These are phyloP conservation scores for Lentinula lateritia DNA, from an alignment of 768 basidiomycete genomes.

Conservation along the genomic window DNA sequence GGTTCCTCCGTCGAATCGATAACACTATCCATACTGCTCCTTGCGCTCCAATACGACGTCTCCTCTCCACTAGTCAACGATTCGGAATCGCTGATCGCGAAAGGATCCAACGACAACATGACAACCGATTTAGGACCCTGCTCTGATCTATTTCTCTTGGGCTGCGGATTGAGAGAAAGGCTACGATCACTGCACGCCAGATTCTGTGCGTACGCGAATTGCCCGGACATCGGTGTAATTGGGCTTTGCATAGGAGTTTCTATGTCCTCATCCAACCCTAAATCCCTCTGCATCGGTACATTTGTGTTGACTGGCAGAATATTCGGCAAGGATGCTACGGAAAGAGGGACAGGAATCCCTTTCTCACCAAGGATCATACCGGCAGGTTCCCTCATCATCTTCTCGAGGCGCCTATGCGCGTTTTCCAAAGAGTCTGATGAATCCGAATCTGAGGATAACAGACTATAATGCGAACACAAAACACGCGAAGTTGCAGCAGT, in stretches of 20 bases:
- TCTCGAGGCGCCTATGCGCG: neutral
- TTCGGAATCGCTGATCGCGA: neutral
- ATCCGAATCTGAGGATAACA: neutral
- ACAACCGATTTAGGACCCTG: neutral
- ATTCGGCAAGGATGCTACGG: neutral
- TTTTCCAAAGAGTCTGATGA: neutral
- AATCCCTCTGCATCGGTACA: neutral
- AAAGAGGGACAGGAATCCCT: neutral
- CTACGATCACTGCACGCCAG: neutral
- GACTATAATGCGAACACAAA: neutral
- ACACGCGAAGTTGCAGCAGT: neutral
- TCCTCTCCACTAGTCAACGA: neutral
- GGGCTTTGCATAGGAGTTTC: constrained; percentile 2
- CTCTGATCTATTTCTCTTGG: neutral
- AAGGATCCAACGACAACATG: neutral
- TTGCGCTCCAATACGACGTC: neutral
- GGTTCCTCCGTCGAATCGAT: neutral
- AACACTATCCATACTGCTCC: neutral
- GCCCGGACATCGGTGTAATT: neutral
- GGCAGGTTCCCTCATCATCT: neutral
- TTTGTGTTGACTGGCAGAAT: neutral
- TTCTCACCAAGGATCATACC: neutral
- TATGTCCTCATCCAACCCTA: neutral
- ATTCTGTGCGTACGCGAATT: neutral
- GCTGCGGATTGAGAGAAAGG: neutral